Evolutionary conservation across 2,329 filamentous ascomycete genomes (phyloP), one percentile per base, ranked within the genome.

Genomic region (Aureobasidium sp.): DNA sequence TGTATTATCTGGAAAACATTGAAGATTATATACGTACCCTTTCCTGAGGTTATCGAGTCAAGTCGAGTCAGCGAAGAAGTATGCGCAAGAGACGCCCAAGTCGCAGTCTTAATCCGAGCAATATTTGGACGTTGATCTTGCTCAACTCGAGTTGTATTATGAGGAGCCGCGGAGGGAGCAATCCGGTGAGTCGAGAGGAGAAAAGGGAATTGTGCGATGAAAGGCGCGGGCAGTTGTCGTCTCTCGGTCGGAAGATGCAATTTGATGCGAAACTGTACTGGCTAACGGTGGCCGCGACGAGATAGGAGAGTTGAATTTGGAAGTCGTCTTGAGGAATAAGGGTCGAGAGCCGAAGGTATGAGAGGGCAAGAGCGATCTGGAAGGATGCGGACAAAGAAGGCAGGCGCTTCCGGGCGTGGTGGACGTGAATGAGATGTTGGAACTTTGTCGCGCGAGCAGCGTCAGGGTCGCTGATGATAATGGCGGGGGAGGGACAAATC

Each of bases 181-280:
- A 21, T 19, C 19, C 22, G 45, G 24, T 34, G 24, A 34, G 1
- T 37, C 30, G 27, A 30, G 34, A 38, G 17, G 22, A 16, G 11
- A 24, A 8, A 39, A 30, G 32, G 22, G 16, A 22, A 17, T 49
- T 16, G 34, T n/a, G 38, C 17, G 24, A 8, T n/a, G 17, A 49
- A 39, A 49, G 16, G 45, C 34, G 45, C 45, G 24, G 24, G 24
- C 24, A 38, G 45, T 49, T 49, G 11, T 45, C 29, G 44, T 48
- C 44, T 37, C 22, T 48, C 10, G 12, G 12, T 21, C 22, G n/a
- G 44, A 35, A 27, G 32, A 30, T 24, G 44, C 22, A 37, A 48
- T 48, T 35, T 48, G 44, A 48, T 48, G 44, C 44, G 44, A 48
- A 48, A 48, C 44, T 22, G 45, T 39, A 24, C 32, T 49, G 45